Evolutionary conservation across 2,329 filamentous ascomycete genomes (phyloP), one percentile per base, ranked within the genome.

Genomic region (Metarhizium humberi): DNA sequence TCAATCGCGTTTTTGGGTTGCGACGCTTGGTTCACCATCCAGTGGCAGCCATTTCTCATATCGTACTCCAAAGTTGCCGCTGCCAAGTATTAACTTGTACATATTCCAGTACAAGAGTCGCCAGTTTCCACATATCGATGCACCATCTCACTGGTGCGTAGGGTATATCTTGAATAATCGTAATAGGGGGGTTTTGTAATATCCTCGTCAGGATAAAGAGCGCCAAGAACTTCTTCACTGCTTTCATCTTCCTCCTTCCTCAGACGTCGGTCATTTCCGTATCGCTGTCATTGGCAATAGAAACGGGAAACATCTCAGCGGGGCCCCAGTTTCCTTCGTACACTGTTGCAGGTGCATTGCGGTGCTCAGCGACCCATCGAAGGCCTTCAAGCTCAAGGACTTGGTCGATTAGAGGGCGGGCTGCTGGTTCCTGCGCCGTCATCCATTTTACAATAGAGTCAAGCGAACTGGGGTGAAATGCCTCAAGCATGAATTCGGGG

Each of bases 241-340:
- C 8, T 43, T 51, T 32, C 29, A 49, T 34, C n/a, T 42, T 59
- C 59, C 59, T 62, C 57, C 53, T 58, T 55, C 10, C 58, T 70
- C 72, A 83, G 53, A 79, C 78, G 61, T 81, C 81, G 16, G 73
- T 81, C 81, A 84, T 84, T 65, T 82, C 80, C 4, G 78, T 80
- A 59, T 84, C 80, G 48, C 63, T 66, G 52, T 73, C 70, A n/a
- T 59, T 59, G 4, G 66, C 63, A 42, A 71, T 68, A 6, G 70
- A 69, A 20, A 71, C 69, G 5, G 70, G 62, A 36, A 74, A 66
- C 51, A 77, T 70, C 53, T 80, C 77, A n/a, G 75, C 85, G 36
- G 92, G 92, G 4, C 94, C 94, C 88, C 92, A 99, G 68, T 90
- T 94, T 59, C 94, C 94, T 73, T 99, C 94, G 63, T 88, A 99